Percentiles rank a stretch among this genome's conserved stretches.
Evolutionary conservation across 106 monocot species (phyloP).

Genomic region (Acorus calamus): DNA sequence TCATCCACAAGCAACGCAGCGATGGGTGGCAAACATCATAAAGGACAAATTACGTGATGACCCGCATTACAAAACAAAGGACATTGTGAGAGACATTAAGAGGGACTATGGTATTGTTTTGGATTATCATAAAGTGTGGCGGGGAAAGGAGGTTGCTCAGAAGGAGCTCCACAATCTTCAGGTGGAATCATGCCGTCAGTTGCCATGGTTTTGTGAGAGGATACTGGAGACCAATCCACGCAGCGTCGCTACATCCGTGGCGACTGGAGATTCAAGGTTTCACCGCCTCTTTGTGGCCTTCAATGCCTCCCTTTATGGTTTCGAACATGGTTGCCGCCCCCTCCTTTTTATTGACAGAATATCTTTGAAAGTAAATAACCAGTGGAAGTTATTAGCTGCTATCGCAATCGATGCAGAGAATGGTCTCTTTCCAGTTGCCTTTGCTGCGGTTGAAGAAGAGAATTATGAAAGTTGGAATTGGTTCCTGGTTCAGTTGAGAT

Average conservation of each 20-base stretch:
- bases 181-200: slow-evolving; percentile 64
- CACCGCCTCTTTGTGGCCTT: slow-evolving; percentile 66
- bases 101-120: slow-evolving; percentile 85
- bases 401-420: slow-evolving; percentile 3
- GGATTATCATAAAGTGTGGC: slow-evolving; percentile 81
- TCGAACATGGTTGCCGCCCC: slow-evolving; percentile 28
- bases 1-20: slow-evolving; percentile 65
- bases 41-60: slow-evolving; percentile 82
- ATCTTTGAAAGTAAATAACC: slow-evolving; percentile 6
- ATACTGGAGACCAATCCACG: slow-evolving; percentile 90
- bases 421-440: slow-evolving; percentile 5
- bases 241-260: slow-evolving; percentile 47
- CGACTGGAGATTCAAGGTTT: slow-evolving; percentile 52
- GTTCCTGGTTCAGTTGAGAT: neutral
- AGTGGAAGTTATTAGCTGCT: slow-evolving; percentile 9
- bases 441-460: slow-evolving; percentile 4
- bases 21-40: slow-evolving; percentile 91
- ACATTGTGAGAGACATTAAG: slow-evolving; percentile 79
- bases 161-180: slow-evolving; percentile 77
- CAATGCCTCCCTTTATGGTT: slow-evolving; percentile 69
- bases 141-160: slow-evolving; percentile 75
- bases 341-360: slow-evolving; percentile 6
- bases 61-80: slow-evolving; percentile 81
- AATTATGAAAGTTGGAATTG: slow-evolving; percentile 1
- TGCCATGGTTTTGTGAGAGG: slow-evolving; percentile 83